These are phyloP conservation scores for Arxiozyma bovina DNA, from an alignment of 1,139 yeast species.

Conservation along the genomic window DNA sequence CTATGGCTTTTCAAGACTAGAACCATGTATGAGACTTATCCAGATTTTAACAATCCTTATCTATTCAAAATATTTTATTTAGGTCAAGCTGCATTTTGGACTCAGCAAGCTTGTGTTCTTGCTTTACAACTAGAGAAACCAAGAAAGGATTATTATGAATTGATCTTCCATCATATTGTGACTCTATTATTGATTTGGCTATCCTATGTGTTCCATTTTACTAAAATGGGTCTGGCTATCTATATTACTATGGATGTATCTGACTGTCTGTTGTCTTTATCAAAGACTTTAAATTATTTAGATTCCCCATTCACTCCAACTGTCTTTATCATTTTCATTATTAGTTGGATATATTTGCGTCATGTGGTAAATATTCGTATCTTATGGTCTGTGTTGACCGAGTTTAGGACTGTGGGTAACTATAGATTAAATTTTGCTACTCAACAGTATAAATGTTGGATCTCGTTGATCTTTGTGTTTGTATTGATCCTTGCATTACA, in stretches of 20 bases:
- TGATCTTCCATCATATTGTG: slow-evolving; percentile 86
- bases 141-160: slow-evolving; percentile 83
- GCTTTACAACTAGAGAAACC: slow-evolving; percentile 86
- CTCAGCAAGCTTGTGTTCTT: slow-evolving; percentile 82
- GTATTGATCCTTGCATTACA: slow-evolving; percentile 70
- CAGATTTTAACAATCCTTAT: slow-evolving; percentile 68
- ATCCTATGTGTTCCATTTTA: slow-evolving; percentile 91
- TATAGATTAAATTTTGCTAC: slow-evolving; percentile 78
- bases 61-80: slow-evolving; percentile 74
- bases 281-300: slow-evolving; percentile 78
- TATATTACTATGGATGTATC: slow-evolving; percentile 94
- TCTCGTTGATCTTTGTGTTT: slow-evolving; percentile 85
- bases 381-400: slow-evolving; percentile 81
- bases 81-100: slow-evolving; percentile 95
- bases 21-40: slow-evolving; percentile 70
- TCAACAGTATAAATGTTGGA: slow-evolving; percentile 93
- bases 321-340: slow-evolving; percentile 58
- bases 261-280: slow-evolving; percentile 75
- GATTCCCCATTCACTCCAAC: slow-evolving; percentile 58
- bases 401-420: slow-evolving; percentile 76
- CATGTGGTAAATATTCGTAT: slow-evolving; percentile 76
- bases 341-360: slow-evolving; percentile 78
- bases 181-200: slow-evolving; percentile 82
- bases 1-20: slow-evolving; percentile 84
- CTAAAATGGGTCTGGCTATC: slow-evolving; percentile 88